These are phyloP conservation scores for Gyromitra esculenta DNA, from an alignment of 2,329 filamentous ascomycete genomes.

Conservation along the genomic window DNA sequence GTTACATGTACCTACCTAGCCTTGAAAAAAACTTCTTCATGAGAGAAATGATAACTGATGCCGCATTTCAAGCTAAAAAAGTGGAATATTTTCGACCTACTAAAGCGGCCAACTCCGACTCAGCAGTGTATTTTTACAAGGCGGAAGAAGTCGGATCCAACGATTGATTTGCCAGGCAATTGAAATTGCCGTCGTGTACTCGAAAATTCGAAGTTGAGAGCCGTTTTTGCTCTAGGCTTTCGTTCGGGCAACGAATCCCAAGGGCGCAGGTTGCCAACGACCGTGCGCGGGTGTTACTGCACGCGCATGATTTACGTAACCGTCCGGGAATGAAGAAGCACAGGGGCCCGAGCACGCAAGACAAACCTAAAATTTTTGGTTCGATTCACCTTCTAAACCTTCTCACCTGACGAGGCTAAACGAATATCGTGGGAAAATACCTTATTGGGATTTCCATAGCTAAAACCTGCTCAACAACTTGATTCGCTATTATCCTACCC, in stretches of 20 bases:
- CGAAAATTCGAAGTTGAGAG: neutral
- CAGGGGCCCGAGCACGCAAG: constrained; percentile 41
- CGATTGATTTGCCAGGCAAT: constrained; percentile 41
- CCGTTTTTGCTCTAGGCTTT: constrained; percentile 27
- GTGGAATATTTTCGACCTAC: constrained; percentile 6
- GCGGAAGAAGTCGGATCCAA: constrained; percentile 4
- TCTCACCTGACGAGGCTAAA: constrained; percentile 41
- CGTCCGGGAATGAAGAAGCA: constrained; percentile 38
- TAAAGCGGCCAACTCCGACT: constrained; percentile 10
- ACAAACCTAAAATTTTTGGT: constrained; percentile 25
- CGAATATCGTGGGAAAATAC: constrained; percentile 47
- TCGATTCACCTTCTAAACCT: constrained; percentile 27
- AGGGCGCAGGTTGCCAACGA: constrained; percentile 21
- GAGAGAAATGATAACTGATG: constrained; percentile 29
- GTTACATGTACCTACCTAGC: constrained; percentile 8
- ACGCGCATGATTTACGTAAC: constrained; percentile 50
- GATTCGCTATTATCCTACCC: neutral
- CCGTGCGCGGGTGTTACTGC: constrained; percentile 46
- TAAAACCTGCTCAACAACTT: constrained; percentile 45
- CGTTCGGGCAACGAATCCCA: constrained; percentile 20
- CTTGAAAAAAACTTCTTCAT: constrained; percentile 14
- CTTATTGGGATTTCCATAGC: constrained; percentile 42
- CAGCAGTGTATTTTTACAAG: neutral
- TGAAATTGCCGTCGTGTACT: constrained; percentile 24
- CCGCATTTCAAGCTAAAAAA: constrained; percentile 24